A percentile compares a stretch with the other conserved stretches of the same genome.
Conservation (phyloP, 352 stramenopile genomes). For the Phytophthora multivora region DNA sequence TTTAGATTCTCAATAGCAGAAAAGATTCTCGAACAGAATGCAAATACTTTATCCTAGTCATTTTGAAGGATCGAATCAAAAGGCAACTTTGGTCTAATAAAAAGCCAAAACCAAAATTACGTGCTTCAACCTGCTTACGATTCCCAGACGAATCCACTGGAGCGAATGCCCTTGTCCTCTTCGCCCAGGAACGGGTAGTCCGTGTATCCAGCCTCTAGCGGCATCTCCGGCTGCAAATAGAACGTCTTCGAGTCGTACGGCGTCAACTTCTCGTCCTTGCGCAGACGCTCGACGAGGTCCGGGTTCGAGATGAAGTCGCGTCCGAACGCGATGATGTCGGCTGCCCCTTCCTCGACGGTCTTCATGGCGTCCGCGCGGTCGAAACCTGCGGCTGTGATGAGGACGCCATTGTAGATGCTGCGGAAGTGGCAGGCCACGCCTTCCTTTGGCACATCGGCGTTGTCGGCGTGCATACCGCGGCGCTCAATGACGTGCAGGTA, state of each 20-base stretch:
- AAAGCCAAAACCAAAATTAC: neutral
- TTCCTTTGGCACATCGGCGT: slow-evolving; percentile 19
- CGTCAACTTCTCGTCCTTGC: slow-evolving; percentile 35
- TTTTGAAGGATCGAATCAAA: slow-evolving; percentile 1
- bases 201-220: slow-evolving; percentile 46
- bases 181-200: slow-evolving; percentile 40
- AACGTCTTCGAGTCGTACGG: slow-evolving; percentile 47
- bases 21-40: slow-evolving; percentile 7
- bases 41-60: slow-evolving; percentile 9
- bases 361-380: slow-evolving; percentile 40
- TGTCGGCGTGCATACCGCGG: slow-evolving; percentile 35
- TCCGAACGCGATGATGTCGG: slow-evolving; percentile 62
- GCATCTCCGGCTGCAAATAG: slow-evolving; percentile 34
- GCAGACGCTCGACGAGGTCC: slow-evolving; percentile 64
- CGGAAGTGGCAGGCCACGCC: slow-evolving; percentile 46
- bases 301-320: slow-evolving; percentile 42
- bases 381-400: slow-evolving; percentile 54
- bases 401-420: slow-evolving; percentile 54
- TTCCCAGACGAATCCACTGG: slow-evolving; percentile 5
- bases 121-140: slow-evolving; percentile 5
- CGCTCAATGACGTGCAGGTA: slow-evolving; percentile 64
- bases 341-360: slow-evolving; percentile 43
- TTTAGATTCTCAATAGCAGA: neutral
- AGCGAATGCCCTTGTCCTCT: slow-evolving; percentile 16
- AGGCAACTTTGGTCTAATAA: no score